Evolutionary conservation across 805 yeast species (phyloP).

Genomic region (Candida chilensis): DNA sequence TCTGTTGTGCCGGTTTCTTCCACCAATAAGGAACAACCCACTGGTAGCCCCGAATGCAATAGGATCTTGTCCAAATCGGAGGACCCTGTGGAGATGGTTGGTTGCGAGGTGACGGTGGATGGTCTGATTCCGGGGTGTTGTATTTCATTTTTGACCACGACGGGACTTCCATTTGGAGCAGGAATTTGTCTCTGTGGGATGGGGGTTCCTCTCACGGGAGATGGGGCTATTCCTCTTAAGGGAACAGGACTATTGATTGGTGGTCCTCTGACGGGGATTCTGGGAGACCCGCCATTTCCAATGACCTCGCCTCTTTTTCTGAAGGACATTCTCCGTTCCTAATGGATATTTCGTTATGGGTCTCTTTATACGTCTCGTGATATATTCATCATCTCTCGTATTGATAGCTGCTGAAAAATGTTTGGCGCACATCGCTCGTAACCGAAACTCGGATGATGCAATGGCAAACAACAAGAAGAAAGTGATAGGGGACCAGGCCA

Average conservation of each 20-base stretch:
- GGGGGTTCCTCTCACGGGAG: no score
- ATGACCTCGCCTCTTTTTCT: conserved; percentile 48
- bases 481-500: no score
- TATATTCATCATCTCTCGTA: no score
- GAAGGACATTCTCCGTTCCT: conserved; percentile 36
- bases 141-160: background rate
- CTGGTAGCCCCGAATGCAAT: conserved; percentile 79
- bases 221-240: conserved; percentile 10
- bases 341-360: no score
- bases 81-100: conserved; percentile 75
- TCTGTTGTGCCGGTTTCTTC: conserved; percentile 90
- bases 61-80: conserved; percentile 65
- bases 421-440: no score
- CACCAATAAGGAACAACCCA: conserved; percentile 60
- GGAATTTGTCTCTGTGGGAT: no score
- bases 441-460: no score
- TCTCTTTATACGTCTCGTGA: no score
- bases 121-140: conserved; percentile 67
- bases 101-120: conserved; percentile 61
- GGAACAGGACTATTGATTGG: conserved; percentile 5
- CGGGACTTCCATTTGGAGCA: no score
- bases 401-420: no score
- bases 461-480: no score
- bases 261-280: conserved; percentile 1
- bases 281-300: conserved; percentile 5